Evolutionary conservation across 1,139 yeast genomes (phyloP).

Genomic region (Debaryomycetaceae sp.): DNA sequence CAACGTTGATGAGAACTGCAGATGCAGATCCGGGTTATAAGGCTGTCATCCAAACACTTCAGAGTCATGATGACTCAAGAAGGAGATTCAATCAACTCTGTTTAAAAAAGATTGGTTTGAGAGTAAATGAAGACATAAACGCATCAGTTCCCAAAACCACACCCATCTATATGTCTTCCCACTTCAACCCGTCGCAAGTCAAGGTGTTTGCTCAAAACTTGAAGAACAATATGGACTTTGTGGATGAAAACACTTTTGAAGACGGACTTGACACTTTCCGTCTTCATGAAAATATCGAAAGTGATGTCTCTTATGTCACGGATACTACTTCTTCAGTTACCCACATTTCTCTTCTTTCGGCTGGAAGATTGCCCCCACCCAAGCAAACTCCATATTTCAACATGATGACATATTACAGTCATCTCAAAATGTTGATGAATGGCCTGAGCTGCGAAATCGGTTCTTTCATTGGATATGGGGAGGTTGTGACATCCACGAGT

Average conservation of each 20-base stretch:
- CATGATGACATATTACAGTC: conserved; percentile 50
- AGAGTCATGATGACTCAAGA: conserved; percentile 45
- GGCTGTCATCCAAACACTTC: conserved; percentile 35
- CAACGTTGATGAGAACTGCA: conserved; percentile 41
- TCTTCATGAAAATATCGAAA: conserved; percentile 31
- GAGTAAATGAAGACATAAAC: conserved; percentile 52
- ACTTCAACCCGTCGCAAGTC: conserved; percentile 17
- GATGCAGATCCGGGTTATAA: conserved; percentile 26
- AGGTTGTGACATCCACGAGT: conserved; percentile 86
- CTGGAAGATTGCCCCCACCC: conserved; percentile 41
- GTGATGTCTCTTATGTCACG: conserved; percentile 15
- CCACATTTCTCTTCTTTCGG: conserved; percentile 45
- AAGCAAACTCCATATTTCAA: conserved; percentile 71
- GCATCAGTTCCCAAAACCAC: conserved; percentile 64
- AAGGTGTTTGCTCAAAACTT: conserved; percentile 27
- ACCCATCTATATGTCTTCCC: conserved; percentile 51
- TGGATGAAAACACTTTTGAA: conserved; percentile 40
- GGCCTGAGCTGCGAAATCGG: conserved; percentile 49
- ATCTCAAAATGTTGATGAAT: conserved; percentile 31
- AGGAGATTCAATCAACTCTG: conserved; percentile 53
- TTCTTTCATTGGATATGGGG: conserved; percentile 67
- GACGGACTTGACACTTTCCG: conserved; percentile 55
- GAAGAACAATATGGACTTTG: conserved; percentile 38
- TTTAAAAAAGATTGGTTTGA: conserved; percentile 60
- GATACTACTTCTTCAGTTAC: conserved; percentile 57